Conservation (phyloP, 805 yeast species). For the Yarrowia keelungensis region DNA sequence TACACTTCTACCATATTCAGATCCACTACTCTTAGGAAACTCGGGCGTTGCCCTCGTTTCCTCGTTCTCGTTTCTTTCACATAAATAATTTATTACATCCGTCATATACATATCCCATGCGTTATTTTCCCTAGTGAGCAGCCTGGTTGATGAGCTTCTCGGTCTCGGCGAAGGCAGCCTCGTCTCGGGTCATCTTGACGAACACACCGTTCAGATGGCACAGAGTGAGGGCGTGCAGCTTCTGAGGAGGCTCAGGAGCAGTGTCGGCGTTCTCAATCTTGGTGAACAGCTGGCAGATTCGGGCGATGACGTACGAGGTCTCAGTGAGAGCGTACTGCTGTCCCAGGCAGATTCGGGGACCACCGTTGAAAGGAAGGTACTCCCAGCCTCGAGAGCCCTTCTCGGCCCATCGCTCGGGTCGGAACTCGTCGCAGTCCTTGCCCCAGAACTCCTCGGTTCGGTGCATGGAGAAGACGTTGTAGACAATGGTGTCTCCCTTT, state of each 20-base stretch:
- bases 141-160: neutral
- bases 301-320: slow-evolving; percentile 56
- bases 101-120: slow-evolving; percentile 1
- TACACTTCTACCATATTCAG: too few species aligned
- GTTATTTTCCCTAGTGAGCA: neutral
- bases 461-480: slow-evolving; percentile 55
- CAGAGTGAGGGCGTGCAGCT: slow-evolving; percentile 31
- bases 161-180: slow-evolving; percentile 4
- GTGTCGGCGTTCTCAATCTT: slow-evolving; percentile 26
- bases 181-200: slow-evolving; percentile 31
- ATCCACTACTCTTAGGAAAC: too few species aligned
- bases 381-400: slow-evolving; percentile 52
- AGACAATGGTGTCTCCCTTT: slow-evolving; percentile 55
- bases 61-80: neutral
- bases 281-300: slow-evolving; percentile 49
- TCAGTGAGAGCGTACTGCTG: slow-evolving; percentile 64
- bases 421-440: slow-evolving; percentile 53
- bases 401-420: slow-evolving; percentile 59
- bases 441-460: slow-evolving; percentile 55
- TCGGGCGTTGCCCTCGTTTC: too few species aligned
- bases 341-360: slow-evolving; percentile 63
- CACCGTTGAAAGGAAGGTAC: slow-evolving; percentile 62
- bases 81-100: slow-evolving; percentile 8
- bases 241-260: neutral
- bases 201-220: slow-evolving; percentile 19